Percentiles rank a stretch among this genome's conserved stretches.
These are phyloP conservation scores for Guillardia theta DNA, from an alignment of 78 protist species.

Conservation along the genomic window DNA sequence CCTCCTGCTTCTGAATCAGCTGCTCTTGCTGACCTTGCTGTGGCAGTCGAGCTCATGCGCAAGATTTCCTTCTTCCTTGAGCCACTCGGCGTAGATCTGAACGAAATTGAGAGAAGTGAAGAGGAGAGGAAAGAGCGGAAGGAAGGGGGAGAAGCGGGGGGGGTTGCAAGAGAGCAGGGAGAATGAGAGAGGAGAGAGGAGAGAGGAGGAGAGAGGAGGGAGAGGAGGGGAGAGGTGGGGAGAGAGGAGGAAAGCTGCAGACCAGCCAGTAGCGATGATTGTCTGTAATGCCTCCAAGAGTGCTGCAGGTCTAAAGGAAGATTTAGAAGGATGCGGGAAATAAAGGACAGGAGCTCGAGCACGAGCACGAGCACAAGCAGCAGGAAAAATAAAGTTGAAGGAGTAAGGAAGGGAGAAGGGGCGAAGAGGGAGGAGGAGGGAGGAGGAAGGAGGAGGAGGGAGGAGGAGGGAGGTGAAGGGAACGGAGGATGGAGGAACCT, in stretches of 20 bases:
- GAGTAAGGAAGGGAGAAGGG: not conserved
- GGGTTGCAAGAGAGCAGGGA: not conserved
- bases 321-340: no score
- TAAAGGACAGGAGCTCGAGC: no score
- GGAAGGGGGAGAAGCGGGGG: not conserved
- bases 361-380: no score
- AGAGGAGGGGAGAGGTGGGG: not conserved
- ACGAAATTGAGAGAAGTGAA: not conserved
- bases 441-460: not conserved
- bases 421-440: not conserved
- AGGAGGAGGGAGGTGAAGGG: not conserved
- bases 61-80: not conserved
- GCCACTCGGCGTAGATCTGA: not conserved
- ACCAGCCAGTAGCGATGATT: no score
- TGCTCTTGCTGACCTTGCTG: constrained; percentile 24
- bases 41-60: not conserved
- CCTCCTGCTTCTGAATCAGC: no score
- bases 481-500: not conserved
- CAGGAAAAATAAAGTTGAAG: not conserved
- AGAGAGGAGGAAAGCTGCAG: not conserved
- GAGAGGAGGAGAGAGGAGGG: not conserved
- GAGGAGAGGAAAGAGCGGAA: not conserved
- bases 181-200: not conserved
- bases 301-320: no score
- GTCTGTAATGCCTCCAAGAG: no score